Evolutionary conservation across 2,329 filamentous ascomycete genomes (phyloP), one percentile per base, ranked within the genome.

Genomic region (Talaromyces verruculosus): DNA sequence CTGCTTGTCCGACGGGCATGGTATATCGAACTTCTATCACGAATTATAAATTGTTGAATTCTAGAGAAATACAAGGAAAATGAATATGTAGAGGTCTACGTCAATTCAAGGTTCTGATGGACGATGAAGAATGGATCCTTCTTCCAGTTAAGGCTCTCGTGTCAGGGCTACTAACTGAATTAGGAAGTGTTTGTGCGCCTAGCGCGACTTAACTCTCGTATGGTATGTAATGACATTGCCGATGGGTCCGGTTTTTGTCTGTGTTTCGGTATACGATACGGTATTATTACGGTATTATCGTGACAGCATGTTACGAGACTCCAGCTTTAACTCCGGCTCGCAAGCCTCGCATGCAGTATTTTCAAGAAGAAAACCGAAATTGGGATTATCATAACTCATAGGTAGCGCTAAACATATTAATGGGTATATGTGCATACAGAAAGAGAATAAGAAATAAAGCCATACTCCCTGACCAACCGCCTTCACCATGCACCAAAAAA

Each of bases 351-450:
- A 25, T 25, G 25, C 25, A 25, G 30, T 33, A 10, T 11, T 19
- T 13, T 25, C 19, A 47, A 13, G 3, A n/a, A 55, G 4, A 37
- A 22, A 22, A n/a, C 30, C n/a, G 19, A 37, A 37, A 15, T 25
- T 25, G n/a, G 22, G 53, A 57, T 15, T 57, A 57, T 57, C 33
- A 39, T 39, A 37, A 22, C 1, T 39, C 33, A 8, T 57, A 37
- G 10, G n/a, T 25, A 35, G 33, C n/a, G 53, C 11, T 22, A 37
- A 37, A 57, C 30, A 57, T 57, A 37, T 35, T 35, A 35, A 35
- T 22, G 53, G 53, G 53, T 57, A 57, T 57, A 57, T 39, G 5
- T 39, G 53, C n/a, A 57, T 22, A 55, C 28, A 57, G 11, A 22
- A 57, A 25, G 30, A 25, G 11, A 6, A 62, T 28, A 22, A n/a